A percentile compares a stretch with the other conserved stretches of the same genome.
phyloP scores from a whole-genome alignment of 2,329 filamentous ascomycete genomes.

The Botrytis cinerea region DNA sequence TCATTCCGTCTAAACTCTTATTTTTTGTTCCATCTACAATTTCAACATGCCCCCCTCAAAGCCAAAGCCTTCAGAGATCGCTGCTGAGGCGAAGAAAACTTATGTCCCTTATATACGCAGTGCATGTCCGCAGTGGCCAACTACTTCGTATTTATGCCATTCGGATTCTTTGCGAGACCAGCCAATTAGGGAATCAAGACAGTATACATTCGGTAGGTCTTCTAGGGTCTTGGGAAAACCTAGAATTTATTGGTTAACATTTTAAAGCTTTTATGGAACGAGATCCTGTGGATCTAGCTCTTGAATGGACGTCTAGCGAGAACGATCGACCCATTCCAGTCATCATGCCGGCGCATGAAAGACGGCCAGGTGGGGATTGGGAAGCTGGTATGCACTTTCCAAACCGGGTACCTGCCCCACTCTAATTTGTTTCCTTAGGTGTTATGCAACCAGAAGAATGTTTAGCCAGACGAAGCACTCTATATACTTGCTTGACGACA shows the following conservation, averaged over 20 bases:
- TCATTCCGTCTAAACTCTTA: background rate
- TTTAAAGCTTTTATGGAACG: conserved; percentile 51
- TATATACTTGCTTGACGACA: conserved; percentile 67
- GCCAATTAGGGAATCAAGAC: conserved; percentile 25
- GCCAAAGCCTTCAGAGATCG: conserved; percentile 68
- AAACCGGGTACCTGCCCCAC: background rate
- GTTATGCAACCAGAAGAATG: conserved; percentile 68
- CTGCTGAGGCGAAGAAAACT: conserved; percentile 69
- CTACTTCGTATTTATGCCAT: conserved; percentile 56
- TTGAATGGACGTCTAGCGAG: conserved; percentile 54
- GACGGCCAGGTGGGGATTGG: conserved; percentile 78
- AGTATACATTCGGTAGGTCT: conserved; percentile 49
- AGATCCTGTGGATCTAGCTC: conserved; percentile 61
- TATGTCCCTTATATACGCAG: conserved; percentile 66
- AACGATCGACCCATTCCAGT: conserved; percentile 40
- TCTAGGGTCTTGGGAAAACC: background rate
- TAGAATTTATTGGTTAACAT: background rate
- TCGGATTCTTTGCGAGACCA: conserved; percentile 49
- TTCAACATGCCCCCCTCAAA: conserved; percentile 57
- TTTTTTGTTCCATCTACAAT: background rate
- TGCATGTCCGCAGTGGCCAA: conserved; percentile 57
- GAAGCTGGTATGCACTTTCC: conserved; percentile 55
- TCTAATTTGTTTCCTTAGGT: conserved; percentile 43
- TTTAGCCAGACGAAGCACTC: conserved; percentile 71
- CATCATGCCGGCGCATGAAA: conserved; percentile 64